phyloP scores from a whole-genome alignment of 345 rosid genomes.

The Corymbia maculata region DNA sequence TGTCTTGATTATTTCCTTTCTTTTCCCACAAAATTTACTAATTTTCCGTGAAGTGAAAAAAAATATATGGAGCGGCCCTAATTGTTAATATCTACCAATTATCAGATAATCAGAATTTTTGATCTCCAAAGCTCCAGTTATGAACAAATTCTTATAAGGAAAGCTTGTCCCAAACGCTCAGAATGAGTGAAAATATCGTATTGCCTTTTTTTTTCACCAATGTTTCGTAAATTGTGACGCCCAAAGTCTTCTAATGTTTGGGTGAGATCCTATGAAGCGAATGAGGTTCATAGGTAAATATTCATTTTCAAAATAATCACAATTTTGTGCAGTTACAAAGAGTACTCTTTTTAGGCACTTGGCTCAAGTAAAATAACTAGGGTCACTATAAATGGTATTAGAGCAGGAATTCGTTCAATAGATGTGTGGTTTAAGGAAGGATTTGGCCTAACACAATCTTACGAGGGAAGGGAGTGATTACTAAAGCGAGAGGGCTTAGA shows the following conservation, averaged over 20 bases:
- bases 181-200: background rate
- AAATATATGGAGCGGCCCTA: background rate
- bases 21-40: background rate
- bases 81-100: background rate
- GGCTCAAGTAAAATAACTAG: background rate
- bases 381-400: background rate
- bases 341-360: background rate
- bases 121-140: background rate
- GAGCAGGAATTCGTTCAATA: background rate
- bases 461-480: background rate
- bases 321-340: background rate
- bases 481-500: background rate
- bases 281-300: background rate
- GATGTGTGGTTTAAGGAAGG: background rate
- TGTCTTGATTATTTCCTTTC: background rate
- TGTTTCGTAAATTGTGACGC: background rate
- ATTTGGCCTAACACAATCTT: background rate
- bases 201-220: background rate
- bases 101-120: background rate
- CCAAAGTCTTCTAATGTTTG: background rate
- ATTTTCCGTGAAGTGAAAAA: background rate
- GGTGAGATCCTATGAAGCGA: background rate
- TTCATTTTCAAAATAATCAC: background rate
- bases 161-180: background rate
- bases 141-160: background rate